Base-by-base conservation (phyloP, 306 rosid species). In the Sicyos edulis region DNA sequence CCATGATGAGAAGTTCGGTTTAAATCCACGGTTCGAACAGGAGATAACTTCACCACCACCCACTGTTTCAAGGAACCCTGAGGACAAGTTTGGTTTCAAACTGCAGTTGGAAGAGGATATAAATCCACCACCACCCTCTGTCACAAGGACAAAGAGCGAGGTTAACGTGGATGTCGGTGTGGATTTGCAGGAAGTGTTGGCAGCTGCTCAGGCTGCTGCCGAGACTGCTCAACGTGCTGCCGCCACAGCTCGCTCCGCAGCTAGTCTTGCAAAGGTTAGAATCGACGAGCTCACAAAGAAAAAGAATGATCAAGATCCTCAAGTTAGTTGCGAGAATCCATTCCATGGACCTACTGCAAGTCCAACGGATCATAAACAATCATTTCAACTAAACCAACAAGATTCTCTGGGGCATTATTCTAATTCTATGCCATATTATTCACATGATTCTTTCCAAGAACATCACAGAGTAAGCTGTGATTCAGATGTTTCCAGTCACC, bases 161-260 rank as follows among this genome's bases (percentile, higher is more conserved):
- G 78, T 72, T 65, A 78, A 79, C 49, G 81, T 81, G 65, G 88
- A 92, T 82, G 74, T 71, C 52, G 68, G 80, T 54, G 81, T 85
- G 65, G 85, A 93, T 83, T 75, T 93, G 51, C 89, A 90, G 79
- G 98, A 93, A 73, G 97, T 93, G 67, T 61, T 93, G 80, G 91
- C 91, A 71, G 97, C 99, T 47, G 99, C 99, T 68, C 92, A 93
- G 79, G 82, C 85, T 77, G 99, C 99, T 67, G 97, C 97, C 10
- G 97, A 93, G 71, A 74, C 88, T 15, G 98, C 98, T 20, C 97
- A 93, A 78, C 85, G 86, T 26, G 98, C 98, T 10, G 97, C 98
- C 0, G 87, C 91, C 20, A 90, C 98, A 3, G 99, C 99, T 79
- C 95, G 99, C 71, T 70, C 91, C 11, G 97, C 92, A 0, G 97